Conservation (phyloP, 345 rosid species). For the Ailanthus altissimus region DNA sequence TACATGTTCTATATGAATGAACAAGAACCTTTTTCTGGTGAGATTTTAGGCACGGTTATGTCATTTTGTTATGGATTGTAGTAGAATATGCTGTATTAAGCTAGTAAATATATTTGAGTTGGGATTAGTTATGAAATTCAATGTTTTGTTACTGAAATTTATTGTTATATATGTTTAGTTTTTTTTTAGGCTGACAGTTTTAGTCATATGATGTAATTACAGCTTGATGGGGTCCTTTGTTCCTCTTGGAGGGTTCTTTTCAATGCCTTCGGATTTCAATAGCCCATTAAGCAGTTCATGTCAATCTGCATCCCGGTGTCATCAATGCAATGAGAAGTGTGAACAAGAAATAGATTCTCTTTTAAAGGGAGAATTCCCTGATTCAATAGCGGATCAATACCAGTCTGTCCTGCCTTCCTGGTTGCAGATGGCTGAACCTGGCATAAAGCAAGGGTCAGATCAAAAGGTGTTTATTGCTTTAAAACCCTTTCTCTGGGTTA, state of each 20-base stretch:
- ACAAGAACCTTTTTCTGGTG: background rate
- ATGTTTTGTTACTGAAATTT: background rate
- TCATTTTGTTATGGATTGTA: background rate
- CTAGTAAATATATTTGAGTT: background rate
- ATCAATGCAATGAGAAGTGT: conserved; percentile 43
- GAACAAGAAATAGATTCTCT: conserved; percentile 43
- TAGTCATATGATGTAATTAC: conserved; percentile 23
- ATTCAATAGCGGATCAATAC: conserved; percentile 62
- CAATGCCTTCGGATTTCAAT: conserved; percentile 58
- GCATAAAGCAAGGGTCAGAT: conserved; percentile 37
- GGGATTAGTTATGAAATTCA: background rate
- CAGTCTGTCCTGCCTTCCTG: conserved; percentile 66
- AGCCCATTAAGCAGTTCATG: conserved; percentile 38
- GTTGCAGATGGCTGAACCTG: conserved; percentile 63
- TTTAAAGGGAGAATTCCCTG: conserved; percentile 39
- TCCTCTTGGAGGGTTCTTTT: conserved; percentile 88
- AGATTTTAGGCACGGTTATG: background rate
- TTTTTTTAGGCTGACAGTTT: conserved; percentile 19
- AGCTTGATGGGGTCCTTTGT: conserved; percentile 96
- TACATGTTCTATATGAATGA: background rate
- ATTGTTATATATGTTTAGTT: background rate
- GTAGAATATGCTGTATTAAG: background rate
- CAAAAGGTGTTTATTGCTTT: conserved; percentile 49
- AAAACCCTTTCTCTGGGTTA: conserved; percentile 8
- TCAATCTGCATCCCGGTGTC: conserved; percentile 36